These are phyloP conservation scores for Trichoderma koningii DNA, from an alignment of 2,329 filamentous ascomycete genomes.

Conservation along the genomic window DNA sequence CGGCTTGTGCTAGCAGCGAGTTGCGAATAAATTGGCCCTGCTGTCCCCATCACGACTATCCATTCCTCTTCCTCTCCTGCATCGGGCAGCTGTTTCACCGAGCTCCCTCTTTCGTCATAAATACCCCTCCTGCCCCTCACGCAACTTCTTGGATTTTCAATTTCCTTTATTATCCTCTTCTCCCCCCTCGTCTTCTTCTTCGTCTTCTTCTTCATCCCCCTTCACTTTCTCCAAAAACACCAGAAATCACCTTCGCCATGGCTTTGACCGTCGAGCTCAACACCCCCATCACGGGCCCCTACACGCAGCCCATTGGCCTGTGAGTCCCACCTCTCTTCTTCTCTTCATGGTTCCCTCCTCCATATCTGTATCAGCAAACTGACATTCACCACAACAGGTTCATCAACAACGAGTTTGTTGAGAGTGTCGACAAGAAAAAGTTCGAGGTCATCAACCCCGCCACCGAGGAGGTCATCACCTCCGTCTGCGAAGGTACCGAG, in stretches of 20 bases:
- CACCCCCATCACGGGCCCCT: slow-evolving; percentile 65
- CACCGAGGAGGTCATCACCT: slow-evolving; percentile 81
- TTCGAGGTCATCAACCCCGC: slow-evolving; percentile 91
- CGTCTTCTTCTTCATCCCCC: background rate
- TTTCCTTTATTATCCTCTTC: background rate
- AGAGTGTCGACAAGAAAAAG: slow-evolving; percentile 78
- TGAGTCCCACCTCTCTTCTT: slow-evolving; percentile 42
- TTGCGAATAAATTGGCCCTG: slow-evolving; percentile 19
- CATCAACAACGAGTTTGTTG: slow-evolving; percentile 91
- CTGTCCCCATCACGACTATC: slow-evolving; percentile 4
- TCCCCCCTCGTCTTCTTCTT: background rate
- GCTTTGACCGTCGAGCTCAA: slow-evolving; percentile 62
- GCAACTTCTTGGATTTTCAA: background rate
- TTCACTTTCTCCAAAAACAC: background rate
- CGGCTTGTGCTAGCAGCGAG: background rate
- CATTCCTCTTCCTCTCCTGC: background rate
- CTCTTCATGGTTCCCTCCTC: background rate
- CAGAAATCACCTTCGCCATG: slow-evolving; percentile 39
- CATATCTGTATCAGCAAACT: background rate
- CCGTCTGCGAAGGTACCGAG: slow-evolving; percentile 81
- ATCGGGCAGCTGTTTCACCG: background rate
- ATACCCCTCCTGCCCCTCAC: slow-evolving; percentile 3
- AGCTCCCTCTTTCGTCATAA: slow-evolving; percentile 16
- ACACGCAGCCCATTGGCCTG: slow-evolving; percentile 63
- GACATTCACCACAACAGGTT: slow-evolving; percentile 46